Evolutionary conservation across 2,329 filamentous ascomycete species (phyloP).

Genomic region (Stagonosporopsis cucurbitacearum): DNA sequence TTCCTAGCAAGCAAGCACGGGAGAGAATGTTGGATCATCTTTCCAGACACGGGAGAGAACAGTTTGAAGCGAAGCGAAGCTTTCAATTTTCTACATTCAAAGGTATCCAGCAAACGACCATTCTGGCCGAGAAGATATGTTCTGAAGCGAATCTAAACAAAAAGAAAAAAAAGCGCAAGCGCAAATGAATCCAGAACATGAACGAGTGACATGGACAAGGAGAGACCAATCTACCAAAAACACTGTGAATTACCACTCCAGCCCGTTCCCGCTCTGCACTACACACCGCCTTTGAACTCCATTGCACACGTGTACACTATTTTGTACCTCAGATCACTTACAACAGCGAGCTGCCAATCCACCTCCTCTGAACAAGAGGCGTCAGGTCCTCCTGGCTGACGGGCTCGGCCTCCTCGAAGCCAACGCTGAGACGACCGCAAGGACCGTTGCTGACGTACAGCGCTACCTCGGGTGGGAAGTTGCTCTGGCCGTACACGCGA

Average conservation of each 20-base stretch:
- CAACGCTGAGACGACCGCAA: conserved; percentile 27
- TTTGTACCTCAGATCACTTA: background rate
- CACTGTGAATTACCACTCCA: background rate
- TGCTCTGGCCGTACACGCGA: conserved; percentile 23
- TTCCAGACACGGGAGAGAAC: too few relatives aligned
- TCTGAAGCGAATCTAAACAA: conserved; percentile 5
- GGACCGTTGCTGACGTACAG: conserved; percentile 32
- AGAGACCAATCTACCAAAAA: background rate
- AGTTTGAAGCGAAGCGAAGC: too few relatives aligned
- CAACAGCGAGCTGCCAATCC: conserved; percentile 1
- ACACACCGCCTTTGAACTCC: background rate
- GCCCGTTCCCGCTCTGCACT: background rate
- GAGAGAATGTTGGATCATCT: too few relatives aligned
- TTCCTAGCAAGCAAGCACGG: too few relatives aligned
- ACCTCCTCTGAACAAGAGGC: background rate
- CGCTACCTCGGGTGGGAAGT: conserved; percentile 25
- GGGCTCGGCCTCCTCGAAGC: conserved; percentile 1
- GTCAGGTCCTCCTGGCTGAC: background rate
- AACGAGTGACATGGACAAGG: conserved; percentile 31
- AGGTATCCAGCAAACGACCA: conserved; percentile 14
- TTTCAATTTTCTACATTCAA: conserved; percentile 16
- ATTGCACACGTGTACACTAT: background rate
- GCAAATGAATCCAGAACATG: conserved; percentile 19
- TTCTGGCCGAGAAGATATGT: conserved; percentile 6
- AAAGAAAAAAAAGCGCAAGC: background rate